Percentiles rank a stretch among this genome's conserved stretches.
phyloP scores from a whole-genome alignment of 805 yeast species.

The Spathaspora boniae region DNA sequence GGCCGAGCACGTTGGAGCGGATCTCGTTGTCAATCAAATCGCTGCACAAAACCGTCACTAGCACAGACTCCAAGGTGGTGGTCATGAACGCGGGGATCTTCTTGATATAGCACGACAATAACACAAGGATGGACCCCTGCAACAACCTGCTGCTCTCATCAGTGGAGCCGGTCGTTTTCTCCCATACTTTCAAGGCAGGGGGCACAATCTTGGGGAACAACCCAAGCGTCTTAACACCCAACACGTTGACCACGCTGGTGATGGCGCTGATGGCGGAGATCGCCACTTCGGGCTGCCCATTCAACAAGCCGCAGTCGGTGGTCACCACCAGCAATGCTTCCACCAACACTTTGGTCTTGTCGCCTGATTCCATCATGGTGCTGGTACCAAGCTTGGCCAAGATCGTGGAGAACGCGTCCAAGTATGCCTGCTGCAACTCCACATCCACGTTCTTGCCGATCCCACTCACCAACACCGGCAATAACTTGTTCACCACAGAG shows the following conservation, averaged over 20 bases:
- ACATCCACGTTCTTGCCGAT: slow-evolving; percentile 31
- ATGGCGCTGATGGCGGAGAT: slow-evolving; percentile 73
- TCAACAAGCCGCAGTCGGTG: slow-evolving; percentile 50
- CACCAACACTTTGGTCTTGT: slow-evolving; percentile 45
- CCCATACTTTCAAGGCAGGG: slow-evolving; percentile 62
- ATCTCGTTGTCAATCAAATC: slow-evolving; percentile 55
- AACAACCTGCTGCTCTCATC: slow-evolving; percentile 37
- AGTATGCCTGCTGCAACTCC: slow-evolving; percentile 62
- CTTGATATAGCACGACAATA: slow-evolving; percentile 72
- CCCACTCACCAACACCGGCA: slow-evolving; percentile 47
- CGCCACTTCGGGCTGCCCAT: slow-evolving; percentile 55
- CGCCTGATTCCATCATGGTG: slow-evolving; percentile 22
- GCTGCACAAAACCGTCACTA: slow-evolving; percentile 56
- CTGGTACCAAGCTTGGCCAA: slow-evolving; percentile 56
- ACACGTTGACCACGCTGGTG: slow-evolving; percentile 61
- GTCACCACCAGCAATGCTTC: slow-evolving; percentile 49
- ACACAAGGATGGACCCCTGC: slow-evolving; percentile 67
- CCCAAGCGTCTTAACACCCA: slow-evolving; percentile 86
- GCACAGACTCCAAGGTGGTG: slow-evolving; percentile 61
- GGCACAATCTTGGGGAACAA: slow-evolving; percentile 82
- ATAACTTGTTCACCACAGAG: slow-evolving; percentile 49
- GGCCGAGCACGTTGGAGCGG: slow-evolving; percentile 58
- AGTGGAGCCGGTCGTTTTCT: slow-evolving; percentile 27
- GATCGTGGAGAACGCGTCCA: slow-evolving; percentile 63
- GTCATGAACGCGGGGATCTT: slow-evolving; percentile 83